phyloP scores from a whole-genome alignment of 768 basidiomycete species.

The Phlegmacium glaucopus region DNA sequence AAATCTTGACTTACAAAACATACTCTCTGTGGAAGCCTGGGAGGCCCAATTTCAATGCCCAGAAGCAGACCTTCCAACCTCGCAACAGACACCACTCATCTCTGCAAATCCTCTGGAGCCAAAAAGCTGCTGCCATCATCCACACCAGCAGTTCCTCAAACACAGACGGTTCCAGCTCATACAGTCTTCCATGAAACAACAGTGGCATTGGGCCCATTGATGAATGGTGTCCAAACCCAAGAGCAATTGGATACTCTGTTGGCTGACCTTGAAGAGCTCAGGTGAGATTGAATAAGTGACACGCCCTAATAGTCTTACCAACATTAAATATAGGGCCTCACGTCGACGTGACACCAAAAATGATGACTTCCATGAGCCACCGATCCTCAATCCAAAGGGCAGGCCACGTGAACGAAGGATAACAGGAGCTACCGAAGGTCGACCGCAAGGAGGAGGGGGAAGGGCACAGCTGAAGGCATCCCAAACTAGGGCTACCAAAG shows the following conservation, averaged over 20 bases:
- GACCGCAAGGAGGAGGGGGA: slow-evolving; percentile 12
- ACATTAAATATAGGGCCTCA: not conserved
- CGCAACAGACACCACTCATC: too few species aligned
- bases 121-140: too few species aligned
- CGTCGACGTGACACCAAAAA: slow-evolving; percentile 1
- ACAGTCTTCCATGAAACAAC: slow-evolving; percentile 20
- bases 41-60: too few species aligned
- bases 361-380: slow-evolving; percentile 18
- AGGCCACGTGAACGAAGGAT: slow-evolving; percentile 15
- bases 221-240: slow-evolving; percentile 19
- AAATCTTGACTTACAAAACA: not conserved
- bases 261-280: slow-evolving; percentile 12
- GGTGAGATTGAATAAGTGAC: slow-evolving; percentile 8
- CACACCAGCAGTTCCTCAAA: slow-evolving; percentile 2
- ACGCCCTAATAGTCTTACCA: not conserved
- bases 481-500: too few species aligned
- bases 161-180: slow-evolving; percentile 21
- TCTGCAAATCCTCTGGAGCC: too few species aligned
- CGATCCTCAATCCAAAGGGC: slow-evolving; percentile 18
- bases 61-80: too few species aligned
- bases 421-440: slow-evolving; percentile 18
- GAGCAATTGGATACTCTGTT: slow-evolving; percentile 23
- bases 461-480: not conserved
- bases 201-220: slow-evolving; percentile 20
- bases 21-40: not conserved